Conservation (phyloP, 176 grass and related monocot genomes). For the Panicum miliaceum region DNA sequence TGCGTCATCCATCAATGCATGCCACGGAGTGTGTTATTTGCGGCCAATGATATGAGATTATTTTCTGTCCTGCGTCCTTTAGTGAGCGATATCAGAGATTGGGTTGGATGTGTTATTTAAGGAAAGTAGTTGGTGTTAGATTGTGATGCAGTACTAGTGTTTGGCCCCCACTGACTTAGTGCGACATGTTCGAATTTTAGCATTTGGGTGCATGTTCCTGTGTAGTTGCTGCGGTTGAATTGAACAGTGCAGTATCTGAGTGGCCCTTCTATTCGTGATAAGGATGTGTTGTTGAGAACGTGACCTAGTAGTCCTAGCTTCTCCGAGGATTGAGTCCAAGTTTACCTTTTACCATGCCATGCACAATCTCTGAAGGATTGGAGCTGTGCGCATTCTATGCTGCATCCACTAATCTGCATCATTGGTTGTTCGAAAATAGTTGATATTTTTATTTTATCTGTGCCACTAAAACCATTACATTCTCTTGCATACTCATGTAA, state of each 20-base stretch:
- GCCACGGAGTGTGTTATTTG: neutral
- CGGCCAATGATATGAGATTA: neutral
- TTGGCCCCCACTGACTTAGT: neutral
- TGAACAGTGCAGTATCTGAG: neutral
- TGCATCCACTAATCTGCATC: neutral
- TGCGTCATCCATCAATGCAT: neutral
- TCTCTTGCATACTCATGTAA: slow-evolving; percentile 2
- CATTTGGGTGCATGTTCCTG: neutral
- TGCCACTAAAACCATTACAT: neutral
- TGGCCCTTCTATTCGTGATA: neutral
- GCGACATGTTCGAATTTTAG: neutral
- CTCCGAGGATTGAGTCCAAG: neutral
- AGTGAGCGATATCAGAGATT: neutral
- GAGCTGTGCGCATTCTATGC: neutral
- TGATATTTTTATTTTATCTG: neutral
- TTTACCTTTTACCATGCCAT: neutral
- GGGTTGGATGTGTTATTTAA: neutral
- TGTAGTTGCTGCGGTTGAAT: neutral
- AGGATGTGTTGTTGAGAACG: neutral
- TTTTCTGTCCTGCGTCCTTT: neutral
- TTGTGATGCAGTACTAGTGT: neutral
- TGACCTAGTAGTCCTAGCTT: neutral
- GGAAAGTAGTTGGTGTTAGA: neutral
- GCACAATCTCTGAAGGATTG: neutral
- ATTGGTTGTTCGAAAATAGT: neutral